Percentiles rank a stretch among this genome's conserved stretches.
Conservation (phyloP, 331 rosid genomes). For the Pyrus hybrid region DNA sequence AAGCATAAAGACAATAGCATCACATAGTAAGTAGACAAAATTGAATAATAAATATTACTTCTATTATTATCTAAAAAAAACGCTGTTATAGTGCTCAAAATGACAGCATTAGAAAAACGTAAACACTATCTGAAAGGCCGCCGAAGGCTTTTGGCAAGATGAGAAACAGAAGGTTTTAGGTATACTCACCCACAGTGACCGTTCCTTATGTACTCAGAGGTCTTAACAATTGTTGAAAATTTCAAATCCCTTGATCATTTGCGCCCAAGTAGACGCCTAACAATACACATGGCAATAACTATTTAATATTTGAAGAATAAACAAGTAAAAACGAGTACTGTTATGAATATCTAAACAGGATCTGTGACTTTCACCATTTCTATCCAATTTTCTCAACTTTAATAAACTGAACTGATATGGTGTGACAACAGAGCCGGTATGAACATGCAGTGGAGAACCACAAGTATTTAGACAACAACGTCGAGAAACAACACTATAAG, state of each 20-base stretch:
- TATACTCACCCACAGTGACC: background rate
- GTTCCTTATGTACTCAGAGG: background rate
- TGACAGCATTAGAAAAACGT: background rate
- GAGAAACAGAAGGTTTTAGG: background rate
- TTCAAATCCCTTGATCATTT: conserved; percentile 1
- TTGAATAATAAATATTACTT: background rate
- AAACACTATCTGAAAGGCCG: background rate
- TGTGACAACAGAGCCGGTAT: background rate
- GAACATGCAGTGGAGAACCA: background rate
- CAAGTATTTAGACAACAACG: background rate
- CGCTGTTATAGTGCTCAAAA: background rate
- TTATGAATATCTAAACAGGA: background rate
- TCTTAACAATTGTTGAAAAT: background rate
- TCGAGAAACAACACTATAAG: background rate
- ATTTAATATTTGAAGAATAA: background rate
- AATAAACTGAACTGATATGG: background rate
- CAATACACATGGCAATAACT: background rate
- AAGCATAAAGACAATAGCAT: background rate
- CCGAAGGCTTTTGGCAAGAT: background rate
- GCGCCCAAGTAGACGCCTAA: background rate
- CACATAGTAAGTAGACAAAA: background rate
- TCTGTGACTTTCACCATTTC: background rate
- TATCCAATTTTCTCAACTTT: background rate
- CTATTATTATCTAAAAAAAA: background rate
- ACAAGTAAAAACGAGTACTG: background rate